Evolutionary conservation across 179 eudicot species (phyloP).

Genomic region (Silene coronaria): DNA sequence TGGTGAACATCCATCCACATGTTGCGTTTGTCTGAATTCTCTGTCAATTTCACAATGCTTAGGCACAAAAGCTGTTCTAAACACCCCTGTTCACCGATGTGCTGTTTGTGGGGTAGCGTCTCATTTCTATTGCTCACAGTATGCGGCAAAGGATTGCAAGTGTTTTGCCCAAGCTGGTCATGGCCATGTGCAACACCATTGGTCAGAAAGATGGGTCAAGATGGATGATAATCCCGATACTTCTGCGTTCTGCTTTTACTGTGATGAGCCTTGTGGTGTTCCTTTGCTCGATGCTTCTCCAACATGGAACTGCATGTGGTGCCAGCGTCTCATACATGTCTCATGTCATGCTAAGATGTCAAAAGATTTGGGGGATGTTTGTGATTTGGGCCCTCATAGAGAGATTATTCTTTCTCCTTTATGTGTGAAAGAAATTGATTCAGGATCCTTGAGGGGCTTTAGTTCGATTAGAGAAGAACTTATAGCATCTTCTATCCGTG

Average conservation of each 20-base stretch:
- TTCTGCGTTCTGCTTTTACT: conserved; percentile 70
- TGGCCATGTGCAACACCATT: conserved; percentile 67
- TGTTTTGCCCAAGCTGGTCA: conserved; percentile 69
- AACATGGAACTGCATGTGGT: conserved; percentile 85
- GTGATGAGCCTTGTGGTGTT: conserved; percentile 86
- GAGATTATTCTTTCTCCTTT: conserved; percentile 68
- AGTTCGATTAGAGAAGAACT: conserved; percentile 48
- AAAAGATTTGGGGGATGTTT: conserved; percentile 64
- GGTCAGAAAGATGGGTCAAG: conserved; percentile 80
- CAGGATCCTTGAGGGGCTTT: conserved; percentile 36
- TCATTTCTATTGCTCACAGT: conserved; percentile 64
- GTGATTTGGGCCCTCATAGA: conserved; percentile 76
- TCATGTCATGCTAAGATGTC: conserved; percentile 72
- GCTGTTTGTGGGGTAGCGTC: conserved; percentile 78
- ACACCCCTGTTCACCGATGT: conserved; percentile 60
- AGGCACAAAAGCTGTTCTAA: conserved; percentile 45
- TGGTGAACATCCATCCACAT: conserved; percentile 67
- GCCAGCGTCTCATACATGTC: conserved; percentile 81
- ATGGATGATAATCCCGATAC: conserved; percentile 69
- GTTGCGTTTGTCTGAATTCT: conserved; percentile 73
- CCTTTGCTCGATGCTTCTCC: conserved; percentile 76
- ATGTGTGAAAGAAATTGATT: conserved; percentile 62
- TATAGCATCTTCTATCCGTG: conserved; percentile 36
- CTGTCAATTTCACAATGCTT: conserved; percentile 41
- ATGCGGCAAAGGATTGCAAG: conserved; percentile 75